phyloP scores from a whole-genome alignment of 306 rosid species.

The Medicago truncatula region DNA sequence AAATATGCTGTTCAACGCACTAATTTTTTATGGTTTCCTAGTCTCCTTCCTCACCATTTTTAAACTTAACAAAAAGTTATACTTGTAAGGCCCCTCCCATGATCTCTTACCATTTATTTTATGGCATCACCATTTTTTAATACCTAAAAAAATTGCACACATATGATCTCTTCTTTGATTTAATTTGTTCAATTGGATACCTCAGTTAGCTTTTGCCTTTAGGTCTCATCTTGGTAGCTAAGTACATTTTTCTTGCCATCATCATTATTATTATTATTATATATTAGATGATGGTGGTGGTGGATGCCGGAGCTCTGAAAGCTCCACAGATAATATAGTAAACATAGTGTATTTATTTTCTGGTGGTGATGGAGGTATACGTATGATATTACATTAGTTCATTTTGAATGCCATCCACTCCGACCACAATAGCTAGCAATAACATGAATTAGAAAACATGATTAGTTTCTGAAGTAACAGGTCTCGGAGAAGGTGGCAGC shows the following conservation, averaged over 20 bases:
- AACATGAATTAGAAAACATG: not conserved
- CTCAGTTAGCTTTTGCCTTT: not conserved
- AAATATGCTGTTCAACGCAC: not conserved
- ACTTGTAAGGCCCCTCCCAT: not conserved
- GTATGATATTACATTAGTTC: not conserved
- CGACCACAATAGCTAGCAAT: not conserved
- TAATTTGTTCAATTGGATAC: not conserved
- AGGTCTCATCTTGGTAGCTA: not conserved
- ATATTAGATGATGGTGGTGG: not conserved
- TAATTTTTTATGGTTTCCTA: not conserved
- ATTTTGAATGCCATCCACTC: not conserved
- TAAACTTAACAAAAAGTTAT: not conserved
- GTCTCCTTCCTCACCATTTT: not conserved
- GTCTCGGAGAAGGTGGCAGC: constrained; percentile 58
- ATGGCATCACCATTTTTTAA: no score
- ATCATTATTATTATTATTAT: no score
- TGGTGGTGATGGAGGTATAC: not conserved
- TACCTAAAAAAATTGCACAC: no score
- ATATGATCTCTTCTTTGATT: not conserved
- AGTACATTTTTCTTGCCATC: not conserved
- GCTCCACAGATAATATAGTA: not conserved
- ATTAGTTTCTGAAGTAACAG: constrained; percentile 51
- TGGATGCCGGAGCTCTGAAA: not conserved
- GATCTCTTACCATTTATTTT: not conserved
- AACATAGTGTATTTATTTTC: not conserved